phyloP scores from a whole-genome alignment of 1,139 yeast genomes.

The Yamadazyma blattariae region DNA sequence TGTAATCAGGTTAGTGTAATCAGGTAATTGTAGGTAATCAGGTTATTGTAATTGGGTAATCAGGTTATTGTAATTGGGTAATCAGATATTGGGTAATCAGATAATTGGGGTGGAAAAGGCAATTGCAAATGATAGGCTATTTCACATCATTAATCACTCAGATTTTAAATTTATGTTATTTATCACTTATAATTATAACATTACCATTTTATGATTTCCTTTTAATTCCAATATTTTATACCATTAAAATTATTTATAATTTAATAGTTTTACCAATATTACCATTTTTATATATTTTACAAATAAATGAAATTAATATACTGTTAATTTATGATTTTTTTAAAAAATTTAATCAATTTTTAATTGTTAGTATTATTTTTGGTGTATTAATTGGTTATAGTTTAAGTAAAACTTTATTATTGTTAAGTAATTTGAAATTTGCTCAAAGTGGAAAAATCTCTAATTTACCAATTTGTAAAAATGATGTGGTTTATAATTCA shows the following conservation, averaged over 20 bases:
- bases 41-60: too few species aligned
- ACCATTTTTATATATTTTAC: conserved; percentile 18
- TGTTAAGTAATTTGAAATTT: conserved; percentile 2
- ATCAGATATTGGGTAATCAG: too few species aligned
- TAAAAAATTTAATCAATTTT: conserved; percentile 10
- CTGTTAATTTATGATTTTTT: conserved; percentile 10
- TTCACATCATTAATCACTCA: too few species aligned
- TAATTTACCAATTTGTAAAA: not conserved
- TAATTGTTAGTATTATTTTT: conserved; percentile 4
- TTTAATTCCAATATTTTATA: conserved; percentile 9
- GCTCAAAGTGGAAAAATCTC: not conserved
- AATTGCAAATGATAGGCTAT: too few species aligned
- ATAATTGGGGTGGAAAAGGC: too few species aligned
- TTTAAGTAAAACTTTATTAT: conserved; percentile 3
- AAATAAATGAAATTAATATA: conserved; percentile 9
- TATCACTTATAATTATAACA: too few species aligned
- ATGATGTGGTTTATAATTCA: not conserved
- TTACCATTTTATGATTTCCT: conserved; percentile 5
- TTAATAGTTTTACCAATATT: conserved; percentile 19
- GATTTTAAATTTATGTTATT: too few species aligned
- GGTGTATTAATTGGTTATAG: conserved; percentile 3
- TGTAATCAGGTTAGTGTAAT: too few species aligned
- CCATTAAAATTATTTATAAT: conserved; percentile 14
- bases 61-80: too few species aligned
- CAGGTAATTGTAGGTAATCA: too few species aligned